Conservation (phyloP, 495 filamentous ascomycete genomes). For the Immersiella caudata region DNA sequence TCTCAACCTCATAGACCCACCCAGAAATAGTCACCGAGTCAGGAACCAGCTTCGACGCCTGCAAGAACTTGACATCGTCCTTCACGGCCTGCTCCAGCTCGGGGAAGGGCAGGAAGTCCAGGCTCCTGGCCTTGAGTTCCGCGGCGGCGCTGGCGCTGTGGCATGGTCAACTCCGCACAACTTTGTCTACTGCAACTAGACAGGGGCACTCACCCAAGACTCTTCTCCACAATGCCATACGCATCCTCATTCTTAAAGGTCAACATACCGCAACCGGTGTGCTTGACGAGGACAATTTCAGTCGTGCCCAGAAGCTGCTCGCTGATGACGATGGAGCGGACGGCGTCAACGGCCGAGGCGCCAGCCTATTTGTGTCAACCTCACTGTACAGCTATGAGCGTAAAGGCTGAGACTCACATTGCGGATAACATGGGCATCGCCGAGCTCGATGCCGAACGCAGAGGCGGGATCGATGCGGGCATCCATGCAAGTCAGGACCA, state of each 20-base stretch:
- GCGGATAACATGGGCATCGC: constrained; percentile 81
- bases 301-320: constrained; percentile 80
- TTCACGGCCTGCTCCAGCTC: constrained; percentile 65
- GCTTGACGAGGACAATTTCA: constrained; percentile 78
- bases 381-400: not conserved
- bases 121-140: constrained; percentile 32
- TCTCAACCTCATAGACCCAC: constrained; percentile 82
- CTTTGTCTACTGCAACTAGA: not conserved
- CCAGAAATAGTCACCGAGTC: constrained; percentile 64
- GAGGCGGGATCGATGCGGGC: constrained; percentile 72
- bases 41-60: constrained; percentile 59
- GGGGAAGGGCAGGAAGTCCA: constrained; percentile 66
- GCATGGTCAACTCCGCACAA: not conserved
- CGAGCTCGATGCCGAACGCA: constrained; percentile 74
- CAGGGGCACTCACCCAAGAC: constrained; percentile 44
- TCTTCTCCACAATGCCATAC: constrained; percentile 57
- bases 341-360: constrained; percentile 64
- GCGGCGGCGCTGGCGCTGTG: constrained; percentile 27
- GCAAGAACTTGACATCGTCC: constrained; percentile 68
- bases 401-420: constrained; percentile 48
- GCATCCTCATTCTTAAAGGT: constrained; percentile 72
- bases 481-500: constrained; percentile 79
- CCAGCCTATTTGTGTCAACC: constrained; percentile 50
- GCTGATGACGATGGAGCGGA: constrained; percentile 76
- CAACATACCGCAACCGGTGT: constrained; percentile 82